Evolutionary conservation across 805 yeast genomes (phyloP).

Genomic region (Candida quercuum): DNA sequence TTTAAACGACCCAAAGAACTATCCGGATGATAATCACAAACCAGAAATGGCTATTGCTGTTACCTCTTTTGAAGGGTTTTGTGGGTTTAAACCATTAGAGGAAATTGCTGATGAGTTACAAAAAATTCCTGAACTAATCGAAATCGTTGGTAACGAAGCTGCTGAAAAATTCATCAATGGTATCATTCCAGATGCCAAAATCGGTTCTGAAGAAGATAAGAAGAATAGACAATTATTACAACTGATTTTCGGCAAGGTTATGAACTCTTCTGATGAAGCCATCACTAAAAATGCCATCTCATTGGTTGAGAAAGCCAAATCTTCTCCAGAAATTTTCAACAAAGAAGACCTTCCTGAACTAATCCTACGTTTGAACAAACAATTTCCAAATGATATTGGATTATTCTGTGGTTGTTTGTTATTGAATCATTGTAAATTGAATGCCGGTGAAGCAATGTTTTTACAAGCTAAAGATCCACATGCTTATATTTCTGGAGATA

Average conservation of each 20-base stretch:
- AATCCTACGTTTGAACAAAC: constrained; percentile 71
- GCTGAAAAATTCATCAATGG: constrained; percentile 48
- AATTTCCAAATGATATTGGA: constrained; percentile 93
- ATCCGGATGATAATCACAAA: constrained; percentile 97
- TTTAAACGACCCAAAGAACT: constrained; percentile 80
- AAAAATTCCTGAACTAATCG: constrained; percentile 71
- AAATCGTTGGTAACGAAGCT: constrained; percentile 59
- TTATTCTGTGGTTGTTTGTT: constrained; percentile 92
- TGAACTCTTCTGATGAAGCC: constrained; percentile 68
- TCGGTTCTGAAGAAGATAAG: constrained; percentile 47
- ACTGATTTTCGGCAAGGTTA: constrained; percentile 71
- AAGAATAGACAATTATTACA: constrained; percentile 64
- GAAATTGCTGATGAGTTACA: constrained; percentile 66
- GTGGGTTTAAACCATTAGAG: constrained; percentile 91
- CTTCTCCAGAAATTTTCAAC: constrained; percentile 52
- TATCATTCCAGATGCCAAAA: constrained; percentile 34
- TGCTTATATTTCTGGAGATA: constrained; percentile 95
- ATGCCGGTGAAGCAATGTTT: constrained; percentile 94
- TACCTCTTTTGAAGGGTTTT: constrained; percentile 93
- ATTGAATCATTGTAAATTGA: constrained; percentile 79
- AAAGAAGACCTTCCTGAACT: constrained; percentile 58
- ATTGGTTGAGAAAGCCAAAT: constrained; percentile 60
- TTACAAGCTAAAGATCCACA: constrained; percentile 97
- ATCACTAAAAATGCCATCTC: constrained; percentile 54
- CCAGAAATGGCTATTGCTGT: constrained; percentile 99